Conservation (phyloP, 352 stramenopile genomes). For the Pythium rhizo-oryzae region DNA sequence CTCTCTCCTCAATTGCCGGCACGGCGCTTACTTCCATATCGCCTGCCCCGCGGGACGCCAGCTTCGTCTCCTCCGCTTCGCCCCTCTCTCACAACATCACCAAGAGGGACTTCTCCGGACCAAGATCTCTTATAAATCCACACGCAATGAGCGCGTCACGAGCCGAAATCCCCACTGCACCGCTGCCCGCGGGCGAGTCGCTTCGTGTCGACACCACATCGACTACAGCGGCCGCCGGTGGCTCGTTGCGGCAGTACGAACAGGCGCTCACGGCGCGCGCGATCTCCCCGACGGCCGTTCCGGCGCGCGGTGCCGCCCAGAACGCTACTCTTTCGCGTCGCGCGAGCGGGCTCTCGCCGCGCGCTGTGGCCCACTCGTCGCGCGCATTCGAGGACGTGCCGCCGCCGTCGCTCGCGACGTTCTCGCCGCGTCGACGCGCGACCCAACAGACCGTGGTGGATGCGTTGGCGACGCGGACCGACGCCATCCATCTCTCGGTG, state of each 20-base stretch:
- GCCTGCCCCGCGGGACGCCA: neutral
- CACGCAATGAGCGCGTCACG: constrained; percentile 9
- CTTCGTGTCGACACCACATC: constrained; percentile 13
- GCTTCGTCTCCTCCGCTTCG: neutral
- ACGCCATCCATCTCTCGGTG: constrained; percentile 29
- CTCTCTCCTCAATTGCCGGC: constrained; percentile 10
- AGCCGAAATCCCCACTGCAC: constrained; percentile 26
- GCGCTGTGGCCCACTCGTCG: constrained; percentile 64
- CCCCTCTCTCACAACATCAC: neutral
- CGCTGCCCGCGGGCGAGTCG: constrained; percentile 21
- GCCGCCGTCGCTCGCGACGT: constrained; percentile 43
- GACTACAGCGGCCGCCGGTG: constrained; percentile 9
- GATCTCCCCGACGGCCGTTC: constrained; percentile 1
- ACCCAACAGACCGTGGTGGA: constrained; percentile 14
- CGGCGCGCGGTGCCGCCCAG: neutral
- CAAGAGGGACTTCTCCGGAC: neutral
- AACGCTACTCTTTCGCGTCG: neutral
- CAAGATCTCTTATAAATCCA: neutral
- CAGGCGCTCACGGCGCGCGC: constrained; percentile 40
- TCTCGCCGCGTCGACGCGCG: constrained; percentile 59
- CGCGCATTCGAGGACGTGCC: constrained; percentile 44
- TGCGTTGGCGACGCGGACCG: constrained; percentile 2
- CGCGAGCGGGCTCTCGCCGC: constrained; percentile 36
- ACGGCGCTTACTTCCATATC: neutral
- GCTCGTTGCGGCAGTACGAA: constrained; percentile 54